phyloP scores from a whole-genome alignment of 2,329 filamentous ascomycete genomes.

The Stemphylium lycopersici region DNA sequence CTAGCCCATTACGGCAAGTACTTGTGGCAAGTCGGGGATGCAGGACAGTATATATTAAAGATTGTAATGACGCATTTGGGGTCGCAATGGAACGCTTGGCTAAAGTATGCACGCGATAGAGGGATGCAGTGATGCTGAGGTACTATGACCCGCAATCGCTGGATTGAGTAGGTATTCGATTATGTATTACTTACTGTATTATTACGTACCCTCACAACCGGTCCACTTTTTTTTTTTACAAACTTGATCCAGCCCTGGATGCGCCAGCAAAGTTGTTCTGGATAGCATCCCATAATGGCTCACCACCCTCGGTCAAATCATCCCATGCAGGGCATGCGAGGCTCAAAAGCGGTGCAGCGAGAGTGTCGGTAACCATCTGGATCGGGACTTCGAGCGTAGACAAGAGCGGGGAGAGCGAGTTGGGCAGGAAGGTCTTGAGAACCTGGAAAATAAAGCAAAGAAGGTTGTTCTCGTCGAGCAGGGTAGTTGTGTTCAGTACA shows the following conservation, averaged over 20 bases:
- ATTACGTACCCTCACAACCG: no score
- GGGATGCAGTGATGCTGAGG: no score
- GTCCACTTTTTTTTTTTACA: neutral
- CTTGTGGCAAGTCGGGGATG: no score
- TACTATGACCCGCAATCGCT: no score
- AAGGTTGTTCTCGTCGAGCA: conserved; percentile 51
- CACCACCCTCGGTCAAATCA: conserved; percentile 23
- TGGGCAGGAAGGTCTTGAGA: conserved; percentile 43
- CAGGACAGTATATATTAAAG: no score
- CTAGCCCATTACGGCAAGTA: no score
- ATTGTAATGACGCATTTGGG: no score
- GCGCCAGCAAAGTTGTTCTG: conserved; percentile 20
- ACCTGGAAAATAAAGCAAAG: conserved; percentile 47
- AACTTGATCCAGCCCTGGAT: conserved; percentile 12
- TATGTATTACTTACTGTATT: no score
- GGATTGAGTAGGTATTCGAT: no score
- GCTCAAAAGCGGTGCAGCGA: conserved; percentile 28
- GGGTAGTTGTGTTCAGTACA: conserved; percentile 25
- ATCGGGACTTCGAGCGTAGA: conserved; percentile 30
- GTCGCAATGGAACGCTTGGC: no score
- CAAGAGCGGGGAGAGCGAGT: conserved; percentile 40
- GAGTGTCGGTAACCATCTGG: conserved; percentile 22
- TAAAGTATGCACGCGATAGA: no score
- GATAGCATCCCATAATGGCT: conserved; percentile 27
- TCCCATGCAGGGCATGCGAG: conserved; percentile 34